phyloP scores from a whole-genome alignment of 1,284 basidiomycete genomes.

The Ganoderma resinaceum region DNA sequence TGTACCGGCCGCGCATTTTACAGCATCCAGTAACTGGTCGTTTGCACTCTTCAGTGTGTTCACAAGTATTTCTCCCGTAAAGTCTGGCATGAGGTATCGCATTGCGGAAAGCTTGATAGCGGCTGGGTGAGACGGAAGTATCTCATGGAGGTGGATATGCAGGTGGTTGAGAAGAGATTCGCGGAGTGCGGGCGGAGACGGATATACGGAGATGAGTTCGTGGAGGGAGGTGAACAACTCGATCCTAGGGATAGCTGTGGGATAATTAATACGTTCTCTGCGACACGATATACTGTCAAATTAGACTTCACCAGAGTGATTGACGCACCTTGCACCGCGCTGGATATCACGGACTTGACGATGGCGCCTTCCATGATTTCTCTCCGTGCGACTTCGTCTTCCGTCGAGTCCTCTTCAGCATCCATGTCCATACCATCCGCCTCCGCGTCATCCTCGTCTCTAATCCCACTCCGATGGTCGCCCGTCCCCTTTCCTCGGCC shows the following conservation, averaged over 20 bases:
- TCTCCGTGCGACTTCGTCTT: conserved; percentile 57
- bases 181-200: conserved; percentile 56
- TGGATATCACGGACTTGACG: conserved; percentile 70
- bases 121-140: conserved; percentile 54
- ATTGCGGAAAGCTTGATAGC: conserved; percentile 62
- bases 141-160: conserved; percentile 53
- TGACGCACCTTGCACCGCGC: conserved; percentile 67
- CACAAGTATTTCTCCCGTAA: conserved; percentile 55
- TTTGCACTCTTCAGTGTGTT: conserved; percentile 65
- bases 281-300: conserved; percentile 2
- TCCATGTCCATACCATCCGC: conserved; percentile 56
- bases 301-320: conserved; percentile 1
- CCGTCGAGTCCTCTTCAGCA: conserved; percentile 46
- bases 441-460: conserved; percentile 41
- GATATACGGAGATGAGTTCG: conserved; percentile 59
- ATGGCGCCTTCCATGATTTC: conserved; percentile 77
- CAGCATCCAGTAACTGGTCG: conserved; percentile 54
- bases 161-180: conserved; percentile 60
- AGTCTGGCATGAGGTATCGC: conserved; percentile 48
- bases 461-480: conserved; percentile 35
- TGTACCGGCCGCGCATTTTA: conserved; percentile 30
- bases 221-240: conserved; percentile 67
- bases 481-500: conserved; percentile 21
- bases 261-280: conserved; percentile 11
- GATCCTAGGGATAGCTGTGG: conserved; percentile 61